Evolutionary conservation across 495 filamentous ascomycete genomes (phyloP).

Genomic region (Usnea hakonensis): DNA sequence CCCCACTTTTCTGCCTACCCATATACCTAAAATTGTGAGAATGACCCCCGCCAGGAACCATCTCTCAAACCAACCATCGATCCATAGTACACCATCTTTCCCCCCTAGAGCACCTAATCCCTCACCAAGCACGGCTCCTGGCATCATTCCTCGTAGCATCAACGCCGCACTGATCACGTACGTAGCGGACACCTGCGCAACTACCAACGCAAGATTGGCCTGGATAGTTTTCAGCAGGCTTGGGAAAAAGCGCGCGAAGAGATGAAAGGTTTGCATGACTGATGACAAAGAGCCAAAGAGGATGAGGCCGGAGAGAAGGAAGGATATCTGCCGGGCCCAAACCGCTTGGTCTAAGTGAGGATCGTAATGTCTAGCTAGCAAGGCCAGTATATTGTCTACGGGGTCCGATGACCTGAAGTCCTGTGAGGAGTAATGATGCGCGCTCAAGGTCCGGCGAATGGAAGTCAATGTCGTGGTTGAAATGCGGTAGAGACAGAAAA

Average conservation of each 20-base stretch:
- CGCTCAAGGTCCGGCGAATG: slow-evolving; percentile 45
- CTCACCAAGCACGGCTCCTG: slow-evolving; percentile 59
- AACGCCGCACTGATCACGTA: slow-evolving; percentile 73
- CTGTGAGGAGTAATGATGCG: slow-evolving; percentile 15
- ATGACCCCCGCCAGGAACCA: slow-evolving; percentile 63
- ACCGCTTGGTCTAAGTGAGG: slow-evolving; percentile 42
- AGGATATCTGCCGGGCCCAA: slow-evolving; percentile 71
- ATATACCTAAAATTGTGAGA: slow-evolving; percentile 57
- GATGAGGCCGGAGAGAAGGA: slow-evolving; percentile 69
- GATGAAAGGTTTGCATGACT: slow-evolving; percentile 65
- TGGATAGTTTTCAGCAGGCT: slow-evolving; percentile 50
- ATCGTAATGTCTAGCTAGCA: slow-evolving; percentile 27
- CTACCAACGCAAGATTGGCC: slow-evolving; percentile 62
- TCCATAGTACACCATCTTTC: slow-evolving; percentile 52
- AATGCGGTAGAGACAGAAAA: slow-evolving; percentile 51
- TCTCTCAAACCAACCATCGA: slow-evolving; percentile 81
- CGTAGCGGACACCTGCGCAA: slow-evolving; percentile 67
- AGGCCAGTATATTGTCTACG: slow-evolving; percentile 41
- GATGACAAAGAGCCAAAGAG: slow-evolving; percentile 67
- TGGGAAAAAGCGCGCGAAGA: slow-evolving; percentile 64
- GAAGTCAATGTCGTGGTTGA: slow-evolving; percentile 43
- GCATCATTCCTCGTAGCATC: slow-evolving; percentile 64
- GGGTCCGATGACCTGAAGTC: slow-evolving; percentile 26
- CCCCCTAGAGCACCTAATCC: slow-evolving; percentile 65
- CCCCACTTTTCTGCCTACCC: slow-evolving; percentile 55